phyloP scores from a whole-genome alignment of 495 filamentous ascomycete species.

The Sabuloglossum arenarium region DNA sequence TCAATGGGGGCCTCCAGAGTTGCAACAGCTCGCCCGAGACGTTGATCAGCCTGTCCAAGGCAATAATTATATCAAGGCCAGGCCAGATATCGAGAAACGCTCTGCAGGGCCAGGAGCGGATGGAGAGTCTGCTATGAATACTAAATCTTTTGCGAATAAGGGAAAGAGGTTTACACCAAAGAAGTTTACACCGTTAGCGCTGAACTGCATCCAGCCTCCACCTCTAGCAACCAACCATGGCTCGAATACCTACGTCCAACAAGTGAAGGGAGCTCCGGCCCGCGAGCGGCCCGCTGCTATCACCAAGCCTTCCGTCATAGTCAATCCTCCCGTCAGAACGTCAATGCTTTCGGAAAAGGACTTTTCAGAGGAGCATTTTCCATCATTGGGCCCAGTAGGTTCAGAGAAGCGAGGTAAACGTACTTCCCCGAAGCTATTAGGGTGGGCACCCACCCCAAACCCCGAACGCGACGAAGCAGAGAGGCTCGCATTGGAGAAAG shows the following conservation, averaged over 20 bases:
- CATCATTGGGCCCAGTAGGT: not conserved
- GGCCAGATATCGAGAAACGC: too few species aligned
- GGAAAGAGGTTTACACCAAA: not conserved
- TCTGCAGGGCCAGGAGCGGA: not conserved
- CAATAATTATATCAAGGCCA: too few species aligned
- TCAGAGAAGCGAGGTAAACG: not conserved
- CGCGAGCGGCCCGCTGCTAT: not conserved
- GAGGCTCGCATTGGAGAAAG: not conserved
- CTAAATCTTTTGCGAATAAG: not conserved
- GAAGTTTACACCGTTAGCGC: not conserved
- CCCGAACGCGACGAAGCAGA: not conserved
- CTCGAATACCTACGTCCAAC: not conserved
- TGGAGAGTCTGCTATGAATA: not conserved
- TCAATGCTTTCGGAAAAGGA: too few species aligned
- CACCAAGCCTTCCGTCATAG: not conserved
- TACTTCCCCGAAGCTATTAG: not conserved
- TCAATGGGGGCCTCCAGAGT: too few species aligned
- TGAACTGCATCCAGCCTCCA: not conserved
- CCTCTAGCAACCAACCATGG: not conserved
- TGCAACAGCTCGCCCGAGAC: too few species aligned
- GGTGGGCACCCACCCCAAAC: not conserved
- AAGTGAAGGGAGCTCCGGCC: not conserved
- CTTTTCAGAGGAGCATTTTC: not conserved
- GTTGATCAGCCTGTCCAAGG: too few species aligned
- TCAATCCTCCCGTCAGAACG: too few species aligned